Conservation (phyloP, 176 grass and related monocot species). For the Eragrostis nindensis region DNA sequence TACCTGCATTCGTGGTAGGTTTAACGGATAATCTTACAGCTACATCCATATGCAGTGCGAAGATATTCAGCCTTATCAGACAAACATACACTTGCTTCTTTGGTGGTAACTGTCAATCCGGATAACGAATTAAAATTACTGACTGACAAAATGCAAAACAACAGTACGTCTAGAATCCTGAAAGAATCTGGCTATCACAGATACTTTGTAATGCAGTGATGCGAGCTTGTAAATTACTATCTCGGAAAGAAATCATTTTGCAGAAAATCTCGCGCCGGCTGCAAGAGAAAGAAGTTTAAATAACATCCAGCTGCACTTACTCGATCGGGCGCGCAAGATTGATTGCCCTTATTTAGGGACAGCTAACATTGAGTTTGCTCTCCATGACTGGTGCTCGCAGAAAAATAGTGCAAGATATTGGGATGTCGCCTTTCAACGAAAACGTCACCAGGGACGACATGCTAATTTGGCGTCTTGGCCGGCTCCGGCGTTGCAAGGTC, state of each 20-base stretch:
- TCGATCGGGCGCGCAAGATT: neutral
- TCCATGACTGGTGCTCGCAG: neutral
- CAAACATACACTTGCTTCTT: neutral
- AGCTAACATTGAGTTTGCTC: conserved; percentile 1
- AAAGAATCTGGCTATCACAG: neutral
- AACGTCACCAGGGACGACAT: conserved; percentile 47
- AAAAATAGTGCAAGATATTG: conserved; percentile 17
- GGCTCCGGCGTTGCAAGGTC: neutral
- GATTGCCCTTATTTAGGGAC: neutral
- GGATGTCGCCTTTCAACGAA: conserved; percentile 1
- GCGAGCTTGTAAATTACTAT: neutral
- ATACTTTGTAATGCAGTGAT: neutral
- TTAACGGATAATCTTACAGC: neutral
- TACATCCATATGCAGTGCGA: neutral
- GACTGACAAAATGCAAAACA: neutral
- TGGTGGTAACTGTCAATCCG: neutral
- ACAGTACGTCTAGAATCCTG: neutral
- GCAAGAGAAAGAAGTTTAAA: neutral
- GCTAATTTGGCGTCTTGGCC: neutral
- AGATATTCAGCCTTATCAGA: neutral
- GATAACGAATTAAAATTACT: neutral
- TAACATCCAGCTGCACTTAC: conserved; percentile 5
- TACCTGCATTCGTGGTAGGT: neutral
- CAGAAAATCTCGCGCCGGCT: neutral
- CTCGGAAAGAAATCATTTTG: neutral